Evolutionary conservation across 805 yeast genomes (phyloP).

Genomic region (Candida bentonensis): DNA sequence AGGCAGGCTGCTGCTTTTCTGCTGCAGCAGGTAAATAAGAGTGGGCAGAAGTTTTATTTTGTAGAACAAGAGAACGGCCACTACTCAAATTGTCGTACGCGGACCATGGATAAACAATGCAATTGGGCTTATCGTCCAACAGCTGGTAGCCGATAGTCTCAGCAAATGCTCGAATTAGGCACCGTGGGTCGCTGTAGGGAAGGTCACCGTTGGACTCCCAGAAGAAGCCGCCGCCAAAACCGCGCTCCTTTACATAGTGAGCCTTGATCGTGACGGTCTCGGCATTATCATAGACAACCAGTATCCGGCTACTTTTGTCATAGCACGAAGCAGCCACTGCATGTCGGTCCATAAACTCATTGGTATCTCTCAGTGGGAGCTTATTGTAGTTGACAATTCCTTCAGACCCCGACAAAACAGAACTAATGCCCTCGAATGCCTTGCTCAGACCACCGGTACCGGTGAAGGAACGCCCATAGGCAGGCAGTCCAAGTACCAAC

Average conservation of each 20-base stretch:
- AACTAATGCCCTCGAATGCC: constrained; percentile 30
- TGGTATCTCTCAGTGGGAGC: constrained; percentile 33
- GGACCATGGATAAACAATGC: constrained; percentile 5
- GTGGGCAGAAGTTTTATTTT: too few species aligned
- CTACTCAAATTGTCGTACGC: constrained; percentile 4
- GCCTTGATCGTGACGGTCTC: constrained; percentile 45
- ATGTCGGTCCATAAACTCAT: constrained; percentile 37
- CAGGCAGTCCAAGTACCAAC: constrained; percentile 73
- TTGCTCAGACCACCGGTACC: constrained; percentile 30
- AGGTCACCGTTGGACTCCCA: constrained; percentile 87
- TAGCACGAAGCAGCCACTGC: constrained; percentile 44
- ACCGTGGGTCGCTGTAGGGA: constrained; percentile 9
- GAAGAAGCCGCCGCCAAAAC: constrained; percentile 79
- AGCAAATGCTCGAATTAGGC: constrained; percentile 13
- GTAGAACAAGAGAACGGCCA: not conserved
- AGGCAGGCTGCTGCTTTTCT: too few species aligned
- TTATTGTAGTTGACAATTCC: constrained; percentile 42
- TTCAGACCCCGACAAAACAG: constrained; percentile 29
- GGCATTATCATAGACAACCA: constrained; percentile 56
- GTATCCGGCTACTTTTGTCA: constrained; percentile 21
- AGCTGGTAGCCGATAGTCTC: constrained; percentile 1
- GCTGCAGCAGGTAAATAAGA: too few species aligned
- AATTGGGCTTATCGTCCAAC: constrained; percentile 6
- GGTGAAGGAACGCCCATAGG: constrained; percentile 54
- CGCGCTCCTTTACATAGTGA: constrained; percentile 30